Conservation (phyloP, 495 filamentous ascomycete genomes). For the Gamarada debralockiae region DNA sequence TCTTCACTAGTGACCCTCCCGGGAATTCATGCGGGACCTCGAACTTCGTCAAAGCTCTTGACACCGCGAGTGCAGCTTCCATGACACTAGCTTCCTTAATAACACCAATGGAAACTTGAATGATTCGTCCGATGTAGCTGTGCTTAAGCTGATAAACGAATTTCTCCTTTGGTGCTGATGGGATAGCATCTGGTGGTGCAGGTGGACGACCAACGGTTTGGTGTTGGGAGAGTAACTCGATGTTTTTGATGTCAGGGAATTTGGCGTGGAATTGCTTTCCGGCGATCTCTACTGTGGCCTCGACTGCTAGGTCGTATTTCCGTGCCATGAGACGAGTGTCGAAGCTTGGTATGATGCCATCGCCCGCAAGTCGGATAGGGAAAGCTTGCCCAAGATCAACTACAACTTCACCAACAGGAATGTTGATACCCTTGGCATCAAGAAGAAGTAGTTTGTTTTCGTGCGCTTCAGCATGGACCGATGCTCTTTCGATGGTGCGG, state of each 20-base stretch:
- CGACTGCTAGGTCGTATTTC: not conserved
- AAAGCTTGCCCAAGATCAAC: not conserved
- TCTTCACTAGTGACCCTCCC: not conserved
- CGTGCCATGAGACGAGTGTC: not conserved
- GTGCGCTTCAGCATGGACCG: not conserved
- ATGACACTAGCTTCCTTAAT: not conserved
- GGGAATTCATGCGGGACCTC: not conserved
- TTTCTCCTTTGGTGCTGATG: not conserved
- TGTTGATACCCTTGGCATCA: not conserved
- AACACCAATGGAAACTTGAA: not conserved
- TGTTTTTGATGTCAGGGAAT: not conserved
- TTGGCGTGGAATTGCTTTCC: not conserved
- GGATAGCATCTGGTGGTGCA: not conserved
- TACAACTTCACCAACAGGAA: not conserved
- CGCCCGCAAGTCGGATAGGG: not conserved
- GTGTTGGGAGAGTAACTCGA: not conserved
- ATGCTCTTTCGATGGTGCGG: not conserved
- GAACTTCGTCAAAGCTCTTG: not conserved
- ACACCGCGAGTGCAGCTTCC: constrained; percentile 2
- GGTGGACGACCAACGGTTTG: not conserved
- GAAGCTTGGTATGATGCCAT: not conserved
- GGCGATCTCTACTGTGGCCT: not conserved
- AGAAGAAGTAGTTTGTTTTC: not conserved
- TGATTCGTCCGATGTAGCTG: not conserved
- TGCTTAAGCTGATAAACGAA: not conserved